A percentile compares a stretch with the other conserved stretches of the same genome.
Evolutionary conservation across 331 rosid species (phyloP).

Genomic region (Quercus phellos): DNA sequence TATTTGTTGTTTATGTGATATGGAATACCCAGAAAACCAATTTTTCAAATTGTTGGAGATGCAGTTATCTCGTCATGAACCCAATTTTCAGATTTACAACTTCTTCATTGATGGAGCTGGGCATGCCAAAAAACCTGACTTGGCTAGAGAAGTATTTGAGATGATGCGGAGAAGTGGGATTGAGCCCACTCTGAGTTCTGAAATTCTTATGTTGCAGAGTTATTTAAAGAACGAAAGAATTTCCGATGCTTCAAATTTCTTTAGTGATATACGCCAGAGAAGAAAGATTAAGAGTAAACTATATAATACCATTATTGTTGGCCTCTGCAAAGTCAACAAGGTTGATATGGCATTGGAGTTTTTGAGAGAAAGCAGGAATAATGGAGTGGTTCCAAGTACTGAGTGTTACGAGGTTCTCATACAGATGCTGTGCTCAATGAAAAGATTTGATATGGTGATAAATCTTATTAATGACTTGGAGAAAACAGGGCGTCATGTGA

Average conservation of each 20-base stretch:
- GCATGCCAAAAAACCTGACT: constrained; percentile 43
- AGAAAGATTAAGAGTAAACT: constrained; percentile 30
- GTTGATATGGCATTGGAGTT: constrained; percentile 39
- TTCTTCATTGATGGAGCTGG: constrained; percentile 53
- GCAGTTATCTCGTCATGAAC: constrained; percentile 38
- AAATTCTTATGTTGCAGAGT: constrained; percentile 39
- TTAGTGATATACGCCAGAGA: constrained; percentile 30
- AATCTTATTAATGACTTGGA: constrained; percentile 45
- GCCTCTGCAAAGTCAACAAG: constrained; percentile 48
- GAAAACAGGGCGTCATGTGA: constrained; percentile 55
- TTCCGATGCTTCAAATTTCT: constrained; percentile 59
- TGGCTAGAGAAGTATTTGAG: constrained; percentile 57
- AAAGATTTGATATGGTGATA: constrained; percentile 43
- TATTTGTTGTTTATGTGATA: constrained; percentile 38
- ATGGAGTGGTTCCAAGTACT: constrained; percentile 41
- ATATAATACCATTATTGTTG: constrained; percentile 35
- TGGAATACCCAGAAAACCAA: constrained; percentile 44
- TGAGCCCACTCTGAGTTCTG: constrained; percentile 35
- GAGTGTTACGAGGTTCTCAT: constrained; percentile 60
- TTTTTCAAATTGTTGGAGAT: constrained; percentile 44
- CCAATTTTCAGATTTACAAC: constrained; percentile 26
- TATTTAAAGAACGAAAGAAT: constrained; percentile 43
- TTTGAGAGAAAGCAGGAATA: constrained; percentile 38
- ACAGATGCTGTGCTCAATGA: constrained; percentile 36
- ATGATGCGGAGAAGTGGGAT: constrained; percentile 51